Percentiles rank a stretch among this genome's conserved stretches.
These are phyloP conservation scores for Strigomonas galati DNA, from an alignment of 208 protist species.

Conservation along the genomic window DNA sequence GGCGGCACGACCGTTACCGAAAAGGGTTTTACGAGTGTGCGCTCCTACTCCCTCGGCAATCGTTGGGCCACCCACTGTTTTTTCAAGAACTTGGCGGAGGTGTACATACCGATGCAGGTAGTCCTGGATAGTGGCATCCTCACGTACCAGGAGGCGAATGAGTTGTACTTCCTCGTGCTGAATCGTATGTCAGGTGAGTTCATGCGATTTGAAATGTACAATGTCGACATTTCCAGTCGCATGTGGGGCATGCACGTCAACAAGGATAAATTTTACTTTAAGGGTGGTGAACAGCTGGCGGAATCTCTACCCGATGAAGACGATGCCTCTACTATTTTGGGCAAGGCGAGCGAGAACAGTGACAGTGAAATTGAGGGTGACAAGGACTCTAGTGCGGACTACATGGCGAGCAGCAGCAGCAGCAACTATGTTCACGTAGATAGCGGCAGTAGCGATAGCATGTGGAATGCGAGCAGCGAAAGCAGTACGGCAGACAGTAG, in stretches of 20 bases:
- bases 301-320: too few relatives aligned
- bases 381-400: too few relatives aligned
- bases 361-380: background rate
- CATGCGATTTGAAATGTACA: conserved; percentile 13
- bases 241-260: background rate
- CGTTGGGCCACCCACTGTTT: conserved; percentile 29
- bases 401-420: background rate
- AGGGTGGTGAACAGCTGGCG: too few relatives aligned
- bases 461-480: background rate
- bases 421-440: background rate
- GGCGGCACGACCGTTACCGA: background rate
- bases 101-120: conserved; percentile 21
- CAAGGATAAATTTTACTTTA: background rate
- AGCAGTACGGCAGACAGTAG: background rate
- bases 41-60: background rate
- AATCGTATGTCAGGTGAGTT: conserved; percentile 14
- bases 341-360: background rate
- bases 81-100: conserved; percentile 25
- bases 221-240: background rate
- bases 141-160: background rate
- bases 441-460: background rate
- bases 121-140: conserved; percentile 18
- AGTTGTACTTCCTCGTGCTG: conserved; percentile 7
- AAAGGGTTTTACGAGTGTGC: background rate
- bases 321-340: too few relatives aligned